Base-by-base conservation (phyloP, 225 moss, liverwort and hornwort species). In the Physcomitrium patens region DNA sequence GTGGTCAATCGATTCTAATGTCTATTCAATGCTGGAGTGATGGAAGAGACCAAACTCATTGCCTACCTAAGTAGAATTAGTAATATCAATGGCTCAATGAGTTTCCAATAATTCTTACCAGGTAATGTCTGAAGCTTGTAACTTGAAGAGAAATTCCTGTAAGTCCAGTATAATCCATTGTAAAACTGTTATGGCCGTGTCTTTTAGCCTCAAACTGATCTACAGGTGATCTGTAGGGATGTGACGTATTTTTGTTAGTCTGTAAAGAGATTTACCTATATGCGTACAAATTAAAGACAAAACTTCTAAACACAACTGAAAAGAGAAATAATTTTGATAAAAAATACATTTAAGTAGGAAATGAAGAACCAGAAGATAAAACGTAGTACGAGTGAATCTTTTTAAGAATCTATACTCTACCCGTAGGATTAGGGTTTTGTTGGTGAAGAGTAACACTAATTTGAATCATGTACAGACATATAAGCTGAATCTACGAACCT, bases 161-260 rank as follows among this genome's bases (percentile, higher is more conserved):
- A 31, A 67, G 31, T 20, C 47, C 59, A 67, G 58, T 65, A 43
- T 27, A 54, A 65, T 67, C 24, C 55, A 49, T 67, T 67, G 65
- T 46, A 24, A 74, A 49, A 24, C 24, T 24, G 24, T 24, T 22
- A 67, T 49, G 27, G 47, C 49, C 67, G 47, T 67, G 28, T 45
- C 37, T 24, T 16, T 67, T 7, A 59, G 54, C 67, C 28, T 24
- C 48, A 58, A 75, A 59, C 59, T 67, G 48, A 19, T 75, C 46
- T 45, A 19, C 48, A 14, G 67, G 54, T 37, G 31, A 75, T 17
- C 37, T 59, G 67, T 18, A 75, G 20, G 31, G n/a, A 48, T 37
- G 60, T 59, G 9, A 52, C 28, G 51, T 49, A 37, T 56, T 66
- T 47, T 16, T 75, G 67, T 31, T 48, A 48, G 57, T 19, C 31